Base-by-base conservation (phyloP, 2,329 filamentous ascomycete species). In the Neoascochyta sp. region DNA sequence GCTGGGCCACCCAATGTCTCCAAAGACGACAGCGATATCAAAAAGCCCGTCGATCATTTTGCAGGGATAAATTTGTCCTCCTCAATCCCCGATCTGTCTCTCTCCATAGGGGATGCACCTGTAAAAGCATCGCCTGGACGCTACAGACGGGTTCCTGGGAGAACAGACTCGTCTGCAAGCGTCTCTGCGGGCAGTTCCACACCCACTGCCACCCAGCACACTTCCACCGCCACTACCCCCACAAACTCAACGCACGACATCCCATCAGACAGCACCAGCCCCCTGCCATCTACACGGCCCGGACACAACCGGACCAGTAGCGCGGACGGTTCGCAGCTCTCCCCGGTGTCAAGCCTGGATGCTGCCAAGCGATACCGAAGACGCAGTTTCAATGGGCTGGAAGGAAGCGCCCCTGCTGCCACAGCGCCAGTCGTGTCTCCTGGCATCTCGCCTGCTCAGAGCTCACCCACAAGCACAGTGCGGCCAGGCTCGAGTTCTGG, bases 101-200 rank as follows among this genome's bases (percentile, higher is more conserved):
- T 81, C 65, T 62, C 67, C 16, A 45, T 67, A n/a, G 68, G 74
- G 29, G 73, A 80, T 22, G 69, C 73, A 4, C 70, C 77, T 13
- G 64, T 70, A 24, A 88, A 87, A 52, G 70, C 80, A 13, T 80
- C 84, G 1, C 86, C 86, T 1, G 88, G 95, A 59, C 79, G 90
- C 36, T 95, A 95, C 60, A 77, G 88, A 50, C 81, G 88, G 37
- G 72, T 72, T 32, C 70, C 74, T 35, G 75, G 76, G 45, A 70
- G 76, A 38, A 64, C 68, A 79, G 45, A 73, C 66, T 43, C 68
- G 54, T 50, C 63, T 47, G 50, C 53, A 40, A 57, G 59, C 27
- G 46, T 56, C 12, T 47, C 50, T 3, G 41, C 54, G 1, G 50
- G 50, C 16, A 41, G 45, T 11, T 47, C 52, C 9, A 56, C 53